Conservation (phyloP, 148 eudicot species). For the Selenicereus undatus region DNA sequence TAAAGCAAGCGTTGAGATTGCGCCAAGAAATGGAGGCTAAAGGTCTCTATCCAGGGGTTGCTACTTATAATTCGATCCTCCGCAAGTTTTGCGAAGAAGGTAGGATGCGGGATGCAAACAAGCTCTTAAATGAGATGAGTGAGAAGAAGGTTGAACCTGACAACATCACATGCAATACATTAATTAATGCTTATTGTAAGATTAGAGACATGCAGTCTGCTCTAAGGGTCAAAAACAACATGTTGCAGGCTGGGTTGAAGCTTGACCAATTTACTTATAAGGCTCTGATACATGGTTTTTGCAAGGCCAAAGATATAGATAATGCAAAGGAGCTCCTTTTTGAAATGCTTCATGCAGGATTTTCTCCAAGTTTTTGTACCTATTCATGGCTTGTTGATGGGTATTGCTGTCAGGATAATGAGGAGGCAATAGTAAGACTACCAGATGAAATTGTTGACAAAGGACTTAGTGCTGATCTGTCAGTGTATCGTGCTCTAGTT, state of each 20-base stretch:
- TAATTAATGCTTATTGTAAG: constrained; percentile 89
- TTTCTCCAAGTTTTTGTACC: constrained; percentile 61
- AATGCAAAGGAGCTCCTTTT: constrained; percentile 60
- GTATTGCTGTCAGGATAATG: constrained; percentile 51
- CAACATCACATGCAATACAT: constrained; percentile 79
- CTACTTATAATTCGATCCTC: constrained; percentile 72
- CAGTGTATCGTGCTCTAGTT: constrained; percentile 75
- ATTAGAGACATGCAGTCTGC: constrained; percentile 79
- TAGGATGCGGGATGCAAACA: constrained; percentile 76
- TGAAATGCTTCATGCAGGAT: constrained; percentile 64
- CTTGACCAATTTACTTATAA: constrained; percentile 62
- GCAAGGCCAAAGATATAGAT: constrained; percentile 48
- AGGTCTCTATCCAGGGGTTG: constrained; percentile 63
- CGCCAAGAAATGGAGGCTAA: constrained; percentile 54
- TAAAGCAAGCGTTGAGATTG: constrained; percentile 57
- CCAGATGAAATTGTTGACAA: constrained; percentile 48
- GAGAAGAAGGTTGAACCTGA: constrained; percentile 80
- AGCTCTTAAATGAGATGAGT: constrained; percentile 66
- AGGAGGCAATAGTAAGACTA: constrained; percentile 49
- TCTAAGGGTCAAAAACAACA: constrained; percentile 53
- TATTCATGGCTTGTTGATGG: constrained; percentile 86
- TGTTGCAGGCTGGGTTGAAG: constrained; percentile 70
- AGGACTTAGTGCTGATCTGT: constrained; percentile 57
- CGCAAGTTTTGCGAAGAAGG: constrained; percentile 81
- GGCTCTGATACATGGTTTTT: constrained; percentile 84